phyloP scores from a whole-genome alignment of 2,329 filamentous ascomycete genomes.

The Colletotrichum tropicale region DNA sequence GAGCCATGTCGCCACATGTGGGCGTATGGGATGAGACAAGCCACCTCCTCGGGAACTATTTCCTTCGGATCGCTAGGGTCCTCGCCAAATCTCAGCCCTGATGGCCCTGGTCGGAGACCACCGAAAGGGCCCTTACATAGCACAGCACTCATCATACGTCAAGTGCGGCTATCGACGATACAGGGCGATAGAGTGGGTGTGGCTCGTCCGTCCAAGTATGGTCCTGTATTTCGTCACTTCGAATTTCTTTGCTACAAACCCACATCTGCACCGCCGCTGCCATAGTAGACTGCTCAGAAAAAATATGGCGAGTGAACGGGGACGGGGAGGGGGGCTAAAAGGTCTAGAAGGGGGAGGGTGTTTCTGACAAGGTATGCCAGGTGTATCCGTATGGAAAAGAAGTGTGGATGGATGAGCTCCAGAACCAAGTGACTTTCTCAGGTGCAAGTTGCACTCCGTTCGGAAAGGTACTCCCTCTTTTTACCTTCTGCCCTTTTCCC shows the following conservation, averaged over 20 bases:
- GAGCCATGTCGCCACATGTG: conserved; percentile 24
- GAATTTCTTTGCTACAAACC: conserved; percentile 20
- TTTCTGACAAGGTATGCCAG: background rate
- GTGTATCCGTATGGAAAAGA: conserved; percentile 10
- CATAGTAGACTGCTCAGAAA: background rate
- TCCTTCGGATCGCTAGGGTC: conserved; percentile 18
- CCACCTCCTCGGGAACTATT: conserved; percentile 34
- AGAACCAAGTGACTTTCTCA: background rate
- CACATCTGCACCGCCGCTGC: conserved; percentile 17
- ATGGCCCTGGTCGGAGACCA: conserved; percentile 15
- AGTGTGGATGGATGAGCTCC: background rate
- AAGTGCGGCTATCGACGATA: conserved; percentile 14
- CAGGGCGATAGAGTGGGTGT: conserved; percentile 1
- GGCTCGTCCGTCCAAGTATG: background rate
- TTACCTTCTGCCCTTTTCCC: background rate
- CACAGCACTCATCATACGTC: background rate
- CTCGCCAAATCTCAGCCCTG: conserved; percentile 20
- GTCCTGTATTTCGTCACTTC: conserved; percentile 10
- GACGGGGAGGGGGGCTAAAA: background rate
- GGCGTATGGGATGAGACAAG: conserved; percentile 39
- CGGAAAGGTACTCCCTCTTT: background rate
- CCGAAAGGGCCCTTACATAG: background rate
- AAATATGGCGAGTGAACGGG: background rate
- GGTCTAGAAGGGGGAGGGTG: conserved; percentile 11
- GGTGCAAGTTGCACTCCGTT: background rate